Evolutionary conservation across 148 eudicot genomes (phyloP), one percentile per base, ranked within the genome.

Genomic region (Amaranthus cruentus): DNA sequence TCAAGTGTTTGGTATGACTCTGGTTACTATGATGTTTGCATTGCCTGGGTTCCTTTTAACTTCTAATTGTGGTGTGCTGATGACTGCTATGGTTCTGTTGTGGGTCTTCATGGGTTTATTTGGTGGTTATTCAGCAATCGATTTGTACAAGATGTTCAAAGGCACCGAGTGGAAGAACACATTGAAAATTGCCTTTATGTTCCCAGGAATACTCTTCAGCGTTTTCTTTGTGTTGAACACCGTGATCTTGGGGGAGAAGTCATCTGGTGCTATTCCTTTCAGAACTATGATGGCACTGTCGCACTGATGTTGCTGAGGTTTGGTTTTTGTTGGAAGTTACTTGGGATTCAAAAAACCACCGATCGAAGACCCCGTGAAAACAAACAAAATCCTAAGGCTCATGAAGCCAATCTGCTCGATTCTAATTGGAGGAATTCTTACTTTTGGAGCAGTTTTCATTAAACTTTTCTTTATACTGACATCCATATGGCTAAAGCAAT

Each of bases 51-150:
- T 73, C 49, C 75, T 73, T 5, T 73, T 68, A 21, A 68, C 75
- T 7, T 73, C 75, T 38, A 73, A 73, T 68, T 68, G 38, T 28
- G 75, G 68, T 42, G 75, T 68, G 10, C 59, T 73, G 1, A 73
- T 73, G 75, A 73, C 68, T 53, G 75, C 75, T 13, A 73, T 73
- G 75, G 68, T 73, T 51, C 59, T 73, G 3, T 51, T 73, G 58
- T 73, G 75, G 75, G 75, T 73, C 68, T 73, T 73, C 68, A 73
- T 73, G 75, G 75, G 75, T 28, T 61, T 73, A 14, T 48, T 73
- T 13, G 75, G 58, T 6, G 75, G 75, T n/a, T 73, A 73, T 15
- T 28, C 75, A 4, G 51, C 75, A 14, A 46, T 68, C 14, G 49
- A 68, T 21, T 13, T 73, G 48, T 73, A 73, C 68, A 73, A 73